Conservation (phyloP, 169 alveolate species). For the Eimeria praecox region DNA sequence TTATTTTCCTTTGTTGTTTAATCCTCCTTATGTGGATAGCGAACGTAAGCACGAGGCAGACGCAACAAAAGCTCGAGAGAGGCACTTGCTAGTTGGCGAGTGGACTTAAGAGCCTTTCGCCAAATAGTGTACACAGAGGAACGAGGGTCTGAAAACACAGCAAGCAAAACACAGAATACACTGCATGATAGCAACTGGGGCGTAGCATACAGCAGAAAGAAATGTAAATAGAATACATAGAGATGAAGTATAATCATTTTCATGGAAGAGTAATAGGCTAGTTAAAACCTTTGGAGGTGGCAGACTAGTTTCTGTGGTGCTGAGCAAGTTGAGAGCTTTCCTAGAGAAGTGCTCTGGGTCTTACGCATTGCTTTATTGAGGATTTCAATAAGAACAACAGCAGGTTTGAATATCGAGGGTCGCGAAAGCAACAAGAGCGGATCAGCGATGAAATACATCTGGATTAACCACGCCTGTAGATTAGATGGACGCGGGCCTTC, state of each 20-base stretch:
- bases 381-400: slow-evolving; percentile 20
- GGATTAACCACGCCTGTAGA: slow-evolving; percentile 59
- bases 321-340: neutral
- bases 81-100: slow-evolving; percentile 7
- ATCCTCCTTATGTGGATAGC: neutral
- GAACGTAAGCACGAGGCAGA: slow-evolving; percentile 76
- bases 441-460: slow-evolving; percentile 50
- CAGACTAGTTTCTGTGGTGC: neutral
- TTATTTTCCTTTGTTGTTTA: neutral
- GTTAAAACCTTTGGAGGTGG: neutral
- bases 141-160: slow-evolving; percentile 18
- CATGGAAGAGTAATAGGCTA: neutral
- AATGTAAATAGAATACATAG: neutral
- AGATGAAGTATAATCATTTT: neutral
- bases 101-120: slow-evolving; percentile 56
- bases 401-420: slow-evolving; percentile 60
- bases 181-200: neutral
- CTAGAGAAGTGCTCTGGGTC: neutral
- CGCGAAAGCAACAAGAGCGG: slow-evolving; percentile 62
- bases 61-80: slow-evolving; percentile 64
- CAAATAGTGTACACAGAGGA: slow-evolving; percentile 55
- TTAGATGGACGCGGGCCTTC: neutral
- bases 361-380: slow-evolving; percentile 15
- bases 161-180: neutral
- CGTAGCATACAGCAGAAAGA: neutral